These are phyloP conservation scores for Fusarium duplospermum DNA, from an alignment of 2,329 filamentous ascomycete genomes.

Conservation along the genomic window DNA sequence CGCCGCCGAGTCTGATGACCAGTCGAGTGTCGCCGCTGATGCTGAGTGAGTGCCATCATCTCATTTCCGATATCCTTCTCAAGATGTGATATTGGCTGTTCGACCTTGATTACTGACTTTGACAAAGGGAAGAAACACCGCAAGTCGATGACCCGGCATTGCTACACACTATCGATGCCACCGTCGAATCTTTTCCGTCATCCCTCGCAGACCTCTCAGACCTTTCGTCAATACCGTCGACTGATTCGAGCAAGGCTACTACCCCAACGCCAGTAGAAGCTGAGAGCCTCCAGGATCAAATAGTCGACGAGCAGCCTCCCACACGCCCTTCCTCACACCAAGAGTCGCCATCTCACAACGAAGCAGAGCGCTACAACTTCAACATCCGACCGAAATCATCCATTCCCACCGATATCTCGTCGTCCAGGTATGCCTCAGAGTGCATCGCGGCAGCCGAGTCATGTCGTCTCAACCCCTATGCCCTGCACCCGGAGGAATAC, in stretches of 20 bases:
- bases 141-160: conserved; percentile 31
- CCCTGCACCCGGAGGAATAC: conserved; percentile 87
- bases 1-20: conserved; percentile 38
- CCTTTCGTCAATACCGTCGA: conserved; percentile 64
- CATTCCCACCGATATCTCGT: conserved; percentile 79
- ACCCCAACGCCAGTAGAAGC: conserved; percentile 69
- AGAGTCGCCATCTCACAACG: conserved; percentile 44
- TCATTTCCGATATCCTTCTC: neutral
- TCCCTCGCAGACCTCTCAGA: conserved; percentile 69
- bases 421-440: conserved; percentile 87
- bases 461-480: conserved; percentile 89
- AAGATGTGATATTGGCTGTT: neutral
- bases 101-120: conserved; percentile 17
- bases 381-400: conserved; percentile 82
- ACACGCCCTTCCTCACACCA: conserved; percentile 27
- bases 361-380: conserved; percentile 56
- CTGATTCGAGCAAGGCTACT: conserved; percentile 71
- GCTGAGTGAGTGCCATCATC: conserved; percentile 44
- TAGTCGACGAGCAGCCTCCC: conserved; percentile 27
- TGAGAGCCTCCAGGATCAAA: conserved; percentile 44
- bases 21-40: conserved; percentile 34
- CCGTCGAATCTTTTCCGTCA: conserved; percentile 60
- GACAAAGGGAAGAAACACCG: conserved; percentile 34
- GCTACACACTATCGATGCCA: conserved; percentile 33
- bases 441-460: conserved; percentile 91